Evolutionary conservation across 139 green algal species (phyloP).

Genomic region (Trebouxia sp.): DNA sequence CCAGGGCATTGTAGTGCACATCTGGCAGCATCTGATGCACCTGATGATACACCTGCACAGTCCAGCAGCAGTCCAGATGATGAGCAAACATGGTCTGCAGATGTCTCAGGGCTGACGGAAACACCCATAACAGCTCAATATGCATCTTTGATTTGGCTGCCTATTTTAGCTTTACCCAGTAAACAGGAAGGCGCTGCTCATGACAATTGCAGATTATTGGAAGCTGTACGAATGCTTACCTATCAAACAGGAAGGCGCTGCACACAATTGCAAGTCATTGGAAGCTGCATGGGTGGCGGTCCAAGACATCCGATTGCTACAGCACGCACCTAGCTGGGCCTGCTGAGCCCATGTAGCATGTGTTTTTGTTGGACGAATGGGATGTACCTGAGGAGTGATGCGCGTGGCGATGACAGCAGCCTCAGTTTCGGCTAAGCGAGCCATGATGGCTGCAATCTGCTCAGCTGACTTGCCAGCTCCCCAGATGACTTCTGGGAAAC

Average conservation of each 20-base stretch:
- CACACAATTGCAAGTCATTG: too few relatives aligned
- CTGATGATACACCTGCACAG: conserved; percentile 32
- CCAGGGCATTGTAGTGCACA: conserved; percentile 59
- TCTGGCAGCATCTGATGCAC: conserved; percentile 33
- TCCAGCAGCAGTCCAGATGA: neutral
- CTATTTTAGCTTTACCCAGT: too few relatives aligned
- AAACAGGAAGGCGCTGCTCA: too few relatives aligned
- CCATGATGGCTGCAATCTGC: conserved; percentile 57
- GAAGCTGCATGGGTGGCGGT: too few relatives aligned
- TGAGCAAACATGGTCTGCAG: neutral
- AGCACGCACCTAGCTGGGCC: too few relatives aligned
- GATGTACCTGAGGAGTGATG: conserved; percentile 42
- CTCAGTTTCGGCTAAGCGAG: conserved; percentile 50
- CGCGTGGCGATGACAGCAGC: conserved; percentile 65
- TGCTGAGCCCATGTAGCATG: too few relatives aligned
- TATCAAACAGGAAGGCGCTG: too few relatives aligned
- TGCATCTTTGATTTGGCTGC: too few relatives aligned
- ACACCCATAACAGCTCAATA: too few relatives aligned
- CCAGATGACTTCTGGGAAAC: conserved; percentile 69
- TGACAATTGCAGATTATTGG: too few relatives aligned
- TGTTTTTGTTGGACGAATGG: neutral
- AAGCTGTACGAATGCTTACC: too few relatives aligned
- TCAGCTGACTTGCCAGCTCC: conserved; percentile 57
- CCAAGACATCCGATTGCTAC: too few relatives aligned
- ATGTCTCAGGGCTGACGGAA: conserved; percentile 1